phyloP scores from a whole-genome alignment of 148 eudicot species.

The Talinum fruticosum region DNA sequence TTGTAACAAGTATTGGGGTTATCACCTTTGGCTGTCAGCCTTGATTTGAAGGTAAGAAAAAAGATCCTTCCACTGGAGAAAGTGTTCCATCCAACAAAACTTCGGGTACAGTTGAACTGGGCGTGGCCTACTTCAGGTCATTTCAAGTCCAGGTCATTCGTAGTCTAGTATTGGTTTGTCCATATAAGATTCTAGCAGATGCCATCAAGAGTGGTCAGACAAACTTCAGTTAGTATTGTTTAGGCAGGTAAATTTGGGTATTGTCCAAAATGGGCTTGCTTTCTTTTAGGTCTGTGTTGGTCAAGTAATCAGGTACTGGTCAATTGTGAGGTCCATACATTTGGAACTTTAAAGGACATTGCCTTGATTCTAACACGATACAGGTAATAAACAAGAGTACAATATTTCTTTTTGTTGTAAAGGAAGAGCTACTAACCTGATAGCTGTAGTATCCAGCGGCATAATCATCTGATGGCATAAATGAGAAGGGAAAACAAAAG shows the following conservation, averaged over 20 bases:
- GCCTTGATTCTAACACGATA: background rate
- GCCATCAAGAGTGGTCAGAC: background rate
- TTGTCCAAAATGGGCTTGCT: background rate
- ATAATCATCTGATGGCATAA: constrained; percentile 53
- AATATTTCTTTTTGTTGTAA: background rate
- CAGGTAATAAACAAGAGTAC: background rate
- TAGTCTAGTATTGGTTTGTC: too few relatives aligned
- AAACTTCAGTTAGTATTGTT: background rate
- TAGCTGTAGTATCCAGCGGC: constrained; percentile 96
- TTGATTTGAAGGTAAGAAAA: background rate
- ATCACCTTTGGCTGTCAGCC: background rate
- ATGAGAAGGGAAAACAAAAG: background rate
- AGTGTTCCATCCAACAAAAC: background rate
- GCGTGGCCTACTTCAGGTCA: background rate
- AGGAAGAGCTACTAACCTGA: constrained; percentile 40
- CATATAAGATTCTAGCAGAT: too few relatives aligned
- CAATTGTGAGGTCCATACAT: background rate
- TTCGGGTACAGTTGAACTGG: background rate
- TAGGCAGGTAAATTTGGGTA: background rate
- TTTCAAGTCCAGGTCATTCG: background rate
- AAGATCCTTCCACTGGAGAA: background rate
- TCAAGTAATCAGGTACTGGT: background rate
- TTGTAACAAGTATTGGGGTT: background rate
- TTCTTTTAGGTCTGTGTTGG: background rate
- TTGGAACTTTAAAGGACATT: background rate